Evolutionary conservation across 2,329 filamentous ascomycete species (phyloP).

Genomic region (Monilinia vaccinii-corymbosi): DNA sequence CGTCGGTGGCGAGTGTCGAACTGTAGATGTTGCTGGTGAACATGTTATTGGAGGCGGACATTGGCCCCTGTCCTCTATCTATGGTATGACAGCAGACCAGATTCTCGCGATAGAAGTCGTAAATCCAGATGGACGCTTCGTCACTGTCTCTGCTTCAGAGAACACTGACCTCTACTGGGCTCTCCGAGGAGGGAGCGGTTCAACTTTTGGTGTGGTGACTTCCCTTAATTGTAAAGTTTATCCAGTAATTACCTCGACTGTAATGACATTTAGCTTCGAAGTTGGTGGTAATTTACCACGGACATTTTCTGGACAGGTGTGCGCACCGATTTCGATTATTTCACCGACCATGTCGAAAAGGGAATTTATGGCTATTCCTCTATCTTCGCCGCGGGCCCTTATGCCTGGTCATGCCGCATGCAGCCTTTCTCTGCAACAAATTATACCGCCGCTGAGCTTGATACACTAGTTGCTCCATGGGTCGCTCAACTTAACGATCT

Average conservation of each 20-base stretch:
- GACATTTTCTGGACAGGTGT: constrained; percentile 41
- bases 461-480: constrained; percentile 30
- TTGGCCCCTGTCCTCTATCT: constrained; percentile 40
- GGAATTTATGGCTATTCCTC: constrained; percentile 25
- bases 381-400: constrained; percentile 25
- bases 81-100: constrained; percentile 53
- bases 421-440: constrained; percentile 26
- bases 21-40: constrained; percentile 31
- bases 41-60: constrained; percentile 55
- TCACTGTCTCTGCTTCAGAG: constrained; percentile 14
- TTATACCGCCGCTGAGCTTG: constrained; percentile 24
- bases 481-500: constrained; percentile 30
- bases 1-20: constrained; percentile 39
- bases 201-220: constrained; percentile 49
- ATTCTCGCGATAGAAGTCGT: constrained; percentile 18
- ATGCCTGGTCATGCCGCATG: neutral
- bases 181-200: constrained; percentile 20
- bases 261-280: constrained; percentile 37
- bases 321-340: constrained; percentile 40
- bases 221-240: constrained; percentile 46
- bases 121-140: constrained; percentile 14
- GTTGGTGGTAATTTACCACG: constrained; percentile 38
- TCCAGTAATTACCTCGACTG: constrained; percentile 30
- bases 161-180: constrained; percentile 23
- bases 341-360: constrained; percentile 32